Conservation (phyloP, 345 rosid genomes). For the Pistacia atlantica region DNA sequence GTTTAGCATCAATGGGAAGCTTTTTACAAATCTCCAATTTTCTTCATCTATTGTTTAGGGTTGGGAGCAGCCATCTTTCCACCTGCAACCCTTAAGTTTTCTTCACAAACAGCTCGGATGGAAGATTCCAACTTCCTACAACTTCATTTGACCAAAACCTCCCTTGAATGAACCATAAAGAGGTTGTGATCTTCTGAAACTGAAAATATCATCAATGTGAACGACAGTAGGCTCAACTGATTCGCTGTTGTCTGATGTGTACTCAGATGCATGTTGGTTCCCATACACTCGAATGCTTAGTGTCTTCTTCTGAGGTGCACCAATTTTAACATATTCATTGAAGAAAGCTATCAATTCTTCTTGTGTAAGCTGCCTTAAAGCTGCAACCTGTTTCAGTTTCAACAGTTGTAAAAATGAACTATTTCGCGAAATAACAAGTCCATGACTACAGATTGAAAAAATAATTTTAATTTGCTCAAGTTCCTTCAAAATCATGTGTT, state of each 20-base stretch:
- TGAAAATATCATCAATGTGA: slow-evolving; percentile 58
- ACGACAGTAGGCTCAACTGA: slow-evolving; percentile 33
- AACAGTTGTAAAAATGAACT: not conserved
- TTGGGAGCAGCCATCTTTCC: too few relatives aligned
- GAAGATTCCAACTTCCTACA: slow-evolving; percentile 26
- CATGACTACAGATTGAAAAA: not conserved
- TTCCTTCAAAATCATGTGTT: not conserved
- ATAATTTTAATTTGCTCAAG: not conserved
- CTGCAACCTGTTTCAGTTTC: slow-evolving; percentile 58
- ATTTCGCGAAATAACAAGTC: not conserved
- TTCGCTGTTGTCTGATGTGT: slow-evolving; percentile 41
- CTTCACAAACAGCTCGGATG: too few relatives aligned
- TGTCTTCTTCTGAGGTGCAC: slow-evolving; percentile 59
- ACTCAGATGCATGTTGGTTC: slow-evolving; percentile 54
- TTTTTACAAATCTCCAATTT: too few relatives aligned
- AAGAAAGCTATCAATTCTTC: slow-evolving; percentile 78
- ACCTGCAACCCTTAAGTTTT: too few relatives aligned
- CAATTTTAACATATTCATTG: slow-evolving; percentile 65
- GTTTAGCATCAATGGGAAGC: too few relatives aligned
- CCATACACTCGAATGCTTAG: slow-evolving; percentile 69
- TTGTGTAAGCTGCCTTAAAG: slow-evolving; percentile 58
- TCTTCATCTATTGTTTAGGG: too few relatives aligned
- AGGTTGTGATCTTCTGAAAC: slow-evolving; percentile 77
- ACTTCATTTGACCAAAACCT: slow-evolving; percentile 54
- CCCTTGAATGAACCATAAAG: slow-evolving; percentile 81